A percentile compares a stretch with the other conserved stretches of the same genome.
Conservation (phyloP, 345 rosid species). For the Syzygium jambos region DNA sequence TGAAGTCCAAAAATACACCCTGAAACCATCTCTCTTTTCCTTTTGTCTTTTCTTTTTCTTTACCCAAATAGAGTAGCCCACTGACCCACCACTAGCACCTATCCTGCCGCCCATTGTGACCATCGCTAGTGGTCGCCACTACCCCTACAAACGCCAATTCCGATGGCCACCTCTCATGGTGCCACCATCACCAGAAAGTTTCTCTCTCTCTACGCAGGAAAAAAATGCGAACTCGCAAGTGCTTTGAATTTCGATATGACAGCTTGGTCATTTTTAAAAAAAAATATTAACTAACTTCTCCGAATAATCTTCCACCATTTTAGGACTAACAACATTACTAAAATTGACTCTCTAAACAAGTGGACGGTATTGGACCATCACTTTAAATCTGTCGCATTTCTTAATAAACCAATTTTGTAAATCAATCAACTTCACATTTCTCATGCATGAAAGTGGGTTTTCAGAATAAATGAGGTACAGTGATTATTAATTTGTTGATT, state of each 20-base stretch:
- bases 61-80: too few relatives aligned
- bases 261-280: background rate
- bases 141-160: background rate
- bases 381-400: background rate
- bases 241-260: background rate
- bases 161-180: background rate
- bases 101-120: background rate
- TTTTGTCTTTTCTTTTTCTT: background rate
- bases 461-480: background rate
- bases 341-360: too few relatives aligned
- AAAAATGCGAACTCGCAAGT: background rate
- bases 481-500: too few relatives aligned
- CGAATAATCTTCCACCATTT: background rate
- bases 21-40: background rate
- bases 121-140: background rate
- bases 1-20: background rate
- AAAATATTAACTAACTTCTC: background rate
- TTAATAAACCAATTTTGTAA: too few relatives aligned
- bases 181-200: background rate
- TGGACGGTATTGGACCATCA: rapidly evolving
- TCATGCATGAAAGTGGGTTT: too few relatives aligned
- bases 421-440: too few relatives aligned
- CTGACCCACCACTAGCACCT: too few relatives aligned
- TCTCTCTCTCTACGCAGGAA: background rate
- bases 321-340: background rate